Evolutionary conservation across 495 filamentous ascomycete species (phyloP).

Genomic region (Chaetomidium leptoderma): DNA sequence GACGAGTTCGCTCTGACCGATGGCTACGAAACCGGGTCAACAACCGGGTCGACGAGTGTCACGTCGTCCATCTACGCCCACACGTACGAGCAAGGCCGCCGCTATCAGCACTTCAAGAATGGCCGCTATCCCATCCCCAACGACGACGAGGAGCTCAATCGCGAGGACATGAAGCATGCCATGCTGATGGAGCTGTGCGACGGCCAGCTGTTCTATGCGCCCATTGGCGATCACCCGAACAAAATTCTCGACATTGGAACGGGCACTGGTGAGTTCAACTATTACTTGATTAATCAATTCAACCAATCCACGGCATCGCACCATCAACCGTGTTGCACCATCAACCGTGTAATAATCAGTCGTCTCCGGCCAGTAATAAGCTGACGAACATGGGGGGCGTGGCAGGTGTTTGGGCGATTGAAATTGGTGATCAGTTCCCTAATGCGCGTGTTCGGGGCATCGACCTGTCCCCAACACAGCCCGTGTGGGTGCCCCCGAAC

Average conservation of each 20-base stretch:
- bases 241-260: conserved; percentile 50
- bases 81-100: conserved; percentile 52
- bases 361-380: no score
- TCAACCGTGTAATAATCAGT: no score
- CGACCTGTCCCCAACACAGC: conserved; percentile 40
- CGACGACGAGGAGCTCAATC: conserved; percentile 49
- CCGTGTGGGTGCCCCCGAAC: conserved; percentile 40
- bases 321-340: no score
- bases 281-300: neutral
- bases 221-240: conserved; percentile 39
- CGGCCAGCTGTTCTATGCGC: conserved; percentile 43
- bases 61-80: conserved; percentile 42
- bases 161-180: conserved; percentile 46
- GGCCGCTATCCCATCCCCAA: conserved; percentile 55
- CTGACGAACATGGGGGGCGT: neutral
- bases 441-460: conserved; percentile 35
- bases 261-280: conserved; percentile 42
- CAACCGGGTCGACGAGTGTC: conserved; percentile 34
- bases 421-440: conserved; percentile 42
- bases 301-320: no score
- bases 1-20: conserved; percentile 33
- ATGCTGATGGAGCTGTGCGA: conserved; percentile 37
- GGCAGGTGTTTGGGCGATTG: conserved; percentile 47
- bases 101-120: conserved; percentile 54
- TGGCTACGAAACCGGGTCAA: conserved; percentile 23